Percentiles rank a stretch among this genome's conserved stretches.
Conservation (phyloP, 2,329 filamentous ascomycete species). For the Pseudocercospora musae region DNA sequence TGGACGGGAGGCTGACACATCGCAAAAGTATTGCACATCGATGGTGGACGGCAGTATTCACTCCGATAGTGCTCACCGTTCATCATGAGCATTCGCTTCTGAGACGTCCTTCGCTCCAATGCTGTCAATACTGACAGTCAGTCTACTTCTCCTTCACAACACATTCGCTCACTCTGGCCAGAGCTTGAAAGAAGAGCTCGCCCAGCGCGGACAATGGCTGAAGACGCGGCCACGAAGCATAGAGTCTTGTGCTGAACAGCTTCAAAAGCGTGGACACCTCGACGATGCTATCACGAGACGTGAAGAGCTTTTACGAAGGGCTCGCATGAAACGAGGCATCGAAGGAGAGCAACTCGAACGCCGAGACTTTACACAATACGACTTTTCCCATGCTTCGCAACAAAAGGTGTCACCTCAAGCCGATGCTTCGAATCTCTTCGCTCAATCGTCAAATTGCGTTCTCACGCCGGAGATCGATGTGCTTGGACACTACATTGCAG, state of each 20-base stretch:
- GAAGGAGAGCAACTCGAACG: not conserved
- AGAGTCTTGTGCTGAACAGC: not conserved
- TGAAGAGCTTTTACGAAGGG: not conserved
- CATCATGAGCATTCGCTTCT: not conserved
- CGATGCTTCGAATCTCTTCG: conserved; percentile 3
- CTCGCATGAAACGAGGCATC: not conserved
- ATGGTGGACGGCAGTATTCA: not conserved
- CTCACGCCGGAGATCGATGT: conserved; percentile 11
- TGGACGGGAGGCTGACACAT: conserved; percentile 24
- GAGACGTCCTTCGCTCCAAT: not conserved
- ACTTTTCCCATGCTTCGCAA: conserved; percentile 1
- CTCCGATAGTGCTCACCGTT: not conserved
- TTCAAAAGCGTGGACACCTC: not conserved
- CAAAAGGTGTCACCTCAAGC: not conserved
- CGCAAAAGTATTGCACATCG: conserved; percentile 43
- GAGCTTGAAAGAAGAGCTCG: conserved; percentile 4
- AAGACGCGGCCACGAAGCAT: not conserved
- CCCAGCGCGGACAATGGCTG: conserved; percentile 1
- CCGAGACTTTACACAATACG: conserved; percentile 1
- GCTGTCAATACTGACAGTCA: not conserved
- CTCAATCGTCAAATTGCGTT: conserved; percentile 5
- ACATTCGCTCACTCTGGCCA: conserved; percentile 2
- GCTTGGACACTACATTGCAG: conserved; percentile 31
- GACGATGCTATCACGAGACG: not conserved
- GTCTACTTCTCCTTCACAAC: not conserved